Evolutionary conservation across 2,329 filamentous ascomycete genomes (phyloP).

Genomic region (Trichoderma harzianum): DNA sequence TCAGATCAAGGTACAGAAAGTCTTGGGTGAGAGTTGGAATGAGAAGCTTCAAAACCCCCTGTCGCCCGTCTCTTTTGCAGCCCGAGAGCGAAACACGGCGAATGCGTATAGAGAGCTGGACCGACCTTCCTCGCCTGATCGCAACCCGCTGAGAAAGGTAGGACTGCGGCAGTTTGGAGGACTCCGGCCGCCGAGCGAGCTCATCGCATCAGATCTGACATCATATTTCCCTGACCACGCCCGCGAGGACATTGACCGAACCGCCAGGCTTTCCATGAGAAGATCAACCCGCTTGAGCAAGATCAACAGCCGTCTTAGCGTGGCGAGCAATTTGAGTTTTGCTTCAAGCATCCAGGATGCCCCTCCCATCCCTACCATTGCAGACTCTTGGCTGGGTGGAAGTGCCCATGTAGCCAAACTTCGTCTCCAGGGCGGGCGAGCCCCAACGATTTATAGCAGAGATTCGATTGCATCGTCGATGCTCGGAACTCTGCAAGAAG

Average conservation of each 20-base stretch:
- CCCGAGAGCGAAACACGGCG: conserved; percentile 65
- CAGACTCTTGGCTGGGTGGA: conserved; percentile 79
- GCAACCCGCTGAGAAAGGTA: conserved; percentile 45
- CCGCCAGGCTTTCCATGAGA: conserved; percentile 86
- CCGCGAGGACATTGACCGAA: conserved; percentile 91
- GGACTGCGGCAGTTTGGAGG: conserved; percentile 82
- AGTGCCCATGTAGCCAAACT: conserved; percentile 38
- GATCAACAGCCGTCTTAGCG: conserved; percentile 87
- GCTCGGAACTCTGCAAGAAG: conserved; percentile 86
- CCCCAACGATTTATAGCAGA: conserved; percentile 54
- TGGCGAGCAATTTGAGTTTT: conserved; percentile 89
- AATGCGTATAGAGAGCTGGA: conserved; percentile 58
- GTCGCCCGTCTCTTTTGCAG: conserved; percentile 72
- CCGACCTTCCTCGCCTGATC: conserved; percentile 50
- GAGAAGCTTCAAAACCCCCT: conserved; percentile 78
- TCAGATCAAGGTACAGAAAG: conserved; percentile 81
- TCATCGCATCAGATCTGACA: conserved; percentile 93
- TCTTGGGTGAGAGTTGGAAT: conserved; percentile 84
- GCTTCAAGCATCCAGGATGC: conserved; percentile 90
- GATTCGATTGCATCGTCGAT: conserved; percentile 88
- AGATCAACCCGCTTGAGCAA: conserved; percentile 88
- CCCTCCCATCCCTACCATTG: conserved; percentile 91
- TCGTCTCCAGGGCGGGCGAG: conserved; percentile 47
- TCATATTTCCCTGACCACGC: conserved; percentile 97
- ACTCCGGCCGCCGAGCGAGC: conserved; percentile 87